A percentile compares a stretch with the other conserved stretches of the same genome.
phyloP scores from a whole-genome alignment of 2,329 filamentous ascomycete species.

The Cladosporium halotolerans region DNA sequence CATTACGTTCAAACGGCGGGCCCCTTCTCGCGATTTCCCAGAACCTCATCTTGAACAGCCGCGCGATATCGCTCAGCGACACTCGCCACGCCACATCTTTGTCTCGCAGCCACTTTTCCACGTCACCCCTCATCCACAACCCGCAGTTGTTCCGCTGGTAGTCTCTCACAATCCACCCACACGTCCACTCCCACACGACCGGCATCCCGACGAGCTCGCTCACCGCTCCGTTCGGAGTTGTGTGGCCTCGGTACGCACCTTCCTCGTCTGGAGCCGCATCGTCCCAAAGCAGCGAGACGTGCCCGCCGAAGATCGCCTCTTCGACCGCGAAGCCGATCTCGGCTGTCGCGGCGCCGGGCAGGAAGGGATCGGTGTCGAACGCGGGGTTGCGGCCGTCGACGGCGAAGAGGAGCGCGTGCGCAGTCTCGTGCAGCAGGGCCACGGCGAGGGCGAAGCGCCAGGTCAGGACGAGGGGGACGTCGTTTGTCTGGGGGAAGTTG shows the following conservation, averaged over 20 bases:
- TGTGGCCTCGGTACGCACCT: not conserved
- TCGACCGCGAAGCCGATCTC: constrained; percentile 4
- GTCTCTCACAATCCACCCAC: not conserved
- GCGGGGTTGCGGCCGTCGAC: not conserved
- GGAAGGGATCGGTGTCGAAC: not conserved
- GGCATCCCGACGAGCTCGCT: constrained; percentile 1
- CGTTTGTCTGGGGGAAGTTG: not conserved
- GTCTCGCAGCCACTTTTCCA: not conserved
- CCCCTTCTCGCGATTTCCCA: not conserved
- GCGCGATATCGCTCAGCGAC: not conserved
- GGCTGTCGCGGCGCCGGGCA: not conserved
- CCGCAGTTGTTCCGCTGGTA: not conserved
- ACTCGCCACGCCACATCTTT: constrained; percentile 7
- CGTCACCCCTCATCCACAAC: not conserved
- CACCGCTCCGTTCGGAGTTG: not conserved
- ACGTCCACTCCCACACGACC: constrained; percentile 1
- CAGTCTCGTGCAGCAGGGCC: constrained; percentile 4
- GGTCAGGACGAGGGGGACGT: not conserved
- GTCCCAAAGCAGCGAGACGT: not conserved
- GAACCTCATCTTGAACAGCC: not conserved
- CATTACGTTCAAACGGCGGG: not conserved
- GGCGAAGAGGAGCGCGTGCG: not conserved
- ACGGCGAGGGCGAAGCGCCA: constrained; percentile 5
- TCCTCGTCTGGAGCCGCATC: not conserved
- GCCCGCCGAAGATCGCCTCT: not conserved